These are phyloP conservation scores for Cladorrhinum sp. DNA, from an alignment of 2,329 filamentous ascomycete genomes.

Conservation along the genomic window DNA sequence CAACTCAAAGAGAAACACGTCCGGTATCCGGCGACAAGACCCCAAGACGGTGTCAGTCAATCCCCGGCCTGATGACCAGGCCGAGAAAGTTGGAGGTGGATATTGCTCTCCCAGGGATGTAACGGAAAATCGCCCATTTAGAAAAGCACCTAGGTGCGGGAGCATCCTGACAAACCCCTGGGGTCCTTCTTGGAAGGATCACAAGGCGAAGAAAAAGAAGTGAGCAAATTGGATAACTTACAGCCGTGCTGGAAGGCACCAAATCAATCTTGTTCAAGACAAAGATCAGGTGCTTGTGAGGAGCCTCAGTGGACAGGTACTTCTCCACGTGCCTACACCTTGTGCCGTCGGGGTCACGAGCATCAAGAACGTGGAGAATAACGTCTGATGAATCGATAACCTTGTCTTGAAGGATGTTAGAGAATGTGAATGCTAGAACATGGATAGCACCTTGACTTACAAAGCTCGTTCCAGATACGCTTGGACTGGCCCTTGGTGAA, in stretches of 20 bases:
- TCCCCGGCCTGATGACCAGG: constrained; percentile 57
- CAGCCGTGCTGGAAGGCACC: constrained; percentile 86
- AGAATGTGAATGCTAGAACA: not conserved
- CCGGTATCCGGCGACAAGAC: constrained; percentile 66
- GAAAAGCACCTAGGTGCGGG: constrained; percentile 50
- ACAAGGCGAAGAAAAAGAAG: constrained; percentile 16
- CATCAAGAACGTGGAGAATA: constrained; percentile 90
- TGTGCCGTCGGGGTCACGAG: constrained; percentile 84
- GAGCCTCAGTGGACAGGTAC: constrained; percentile 87
- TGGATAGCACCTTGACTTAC: constrained; percentile 27
- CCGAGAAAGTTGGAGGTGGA: constrained; percentile 64
- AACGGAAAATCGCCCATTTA: constrained; percentile 87
- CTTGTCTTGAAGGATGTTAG: constrained; percentile 56
- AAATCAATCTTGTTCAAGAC: constrained; percentile 90
- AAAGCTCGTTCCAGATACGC: constrained; percentile 93
- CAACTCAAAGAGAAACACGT: constrained; percentile 96
- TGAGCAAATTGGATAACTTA: constrained; percentile 59
- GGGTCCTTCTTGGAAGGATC: constrained; percentile 33
- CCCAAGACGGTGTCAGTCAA: constrained; percentile 89
- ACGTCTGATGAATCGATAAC: constrained; percentile 96
- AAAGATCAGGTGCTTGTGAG: constrained; percentile 93
- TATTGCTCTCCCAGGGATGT: constrained; percentile 96
- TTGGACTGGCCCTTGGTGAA: constrained; percentile 95
- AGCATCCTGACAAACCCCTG: constrained; percentile 80
- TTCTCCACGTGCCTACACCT: constrained; percentile 84